Evolutionary conservation across 345 rosid genomes (phyloP).

Genomic region (Linum trigynum): DNA sequence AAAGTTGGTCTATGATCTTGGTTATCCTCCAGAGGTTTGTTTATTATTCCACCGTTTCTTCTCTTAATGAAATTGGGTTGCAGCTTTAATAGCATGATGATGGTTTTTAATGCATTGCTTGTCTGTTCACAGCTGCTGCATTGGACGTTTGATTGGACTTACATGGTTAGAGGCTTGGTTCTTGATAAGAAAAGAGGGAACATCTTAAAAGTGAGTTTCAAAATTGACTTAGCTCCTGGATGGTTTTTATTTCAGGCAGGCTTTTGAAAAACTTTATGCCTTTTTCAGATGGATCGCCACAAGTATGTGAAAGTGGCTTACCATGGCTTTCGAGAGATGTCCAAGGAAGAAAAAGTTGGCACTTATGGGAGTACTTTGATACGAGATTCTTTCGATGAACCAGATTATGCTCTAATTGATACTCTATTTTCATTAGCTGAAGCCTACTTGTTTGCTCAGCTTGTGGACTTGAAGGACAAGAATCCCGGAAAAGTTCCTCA

Average conservation of each 20-base stretch:
- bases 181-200: conserved; percentile 96
- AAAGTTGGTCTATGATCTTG: conserved; percentile 80
- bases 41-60: not conserved
- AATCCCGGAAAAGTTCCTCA: conserved; percentile 58
- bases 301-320: conserved; percentile 96
- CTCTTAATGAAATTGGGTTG: not conserved
- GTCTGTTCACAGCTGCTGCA: conserved; percentile 42
- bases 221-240: not conserved
- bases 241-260: not conserved
- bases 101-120: conserved; percentile 4
- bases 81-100: not conserved
- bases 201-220: conserved; percentile 62
- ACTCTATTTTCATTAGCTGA: conserved; percentile 95
- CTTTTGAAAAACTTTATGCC: conserved; percentile 11
- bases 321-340: conserved; percentile 87
- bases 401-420: conserved; percentile 92
- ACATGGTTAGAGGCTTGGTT: conserved; percentile 97
- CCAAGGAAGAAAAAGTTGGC: conserved; percentile 85
- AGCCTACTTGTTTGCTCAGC: conserved; percentile 93
- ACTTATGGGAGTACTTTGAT: conserved; percentile 73
- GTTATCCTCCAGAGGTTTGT: conserved; percentile 86
- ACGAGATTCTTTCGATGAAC: conserved; percentile 90
- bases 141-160: conserved; percentile 87
- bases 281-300: conserved; percentile 87
- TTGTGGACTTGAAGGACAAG: conserved; percentile 79